Evolutionary conservation across 1,284 basidiomycete species (phyloP).

Genomic region (Meira miltonrushii): DNA sequence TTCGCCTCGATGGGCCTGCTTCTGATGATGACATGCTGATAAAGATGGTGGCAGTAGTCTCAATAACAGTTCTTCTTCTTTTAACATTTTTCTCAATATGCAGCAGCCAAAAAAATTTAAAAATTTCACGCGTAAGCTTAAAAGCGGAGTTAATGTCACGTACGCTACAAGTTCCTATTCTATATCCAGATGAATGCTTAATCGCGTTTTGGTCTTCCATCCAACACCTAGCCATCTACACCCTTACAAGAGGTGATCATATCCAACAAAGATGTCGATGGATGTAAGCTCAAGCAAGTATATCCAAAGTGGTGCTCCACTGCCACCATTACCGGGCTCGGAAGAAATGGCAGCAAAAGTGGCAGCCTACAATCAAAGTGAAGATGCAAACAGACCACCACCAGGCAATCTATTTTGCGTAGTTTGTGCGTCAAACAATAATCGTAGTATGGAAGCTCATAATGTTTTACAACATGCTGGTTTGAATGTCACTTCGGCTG

Average conservation of each 20-base stretch:
- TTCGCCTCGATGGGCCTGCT: not conserved
- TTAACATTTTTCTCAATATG: too few species aligned
- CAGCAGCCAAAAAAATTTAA: too few species aligned
- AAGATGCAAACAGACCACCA: not conserved
- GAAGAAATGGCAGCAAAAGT: not conserved
- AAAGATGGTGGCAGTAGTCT: too few species aligned
- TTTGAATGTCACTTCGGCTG: constrained; percentile 83
- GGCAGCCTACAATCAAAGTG: not conserved
- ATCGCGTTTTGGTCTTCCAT: too few species aligned
- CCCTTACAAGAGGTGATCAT: not conserved
- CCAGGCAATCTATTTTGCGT: constrained; percentile 71
- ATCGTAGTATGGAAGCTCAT: constrained; percentile 98
- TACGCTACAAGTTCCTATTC: too few species aligned
- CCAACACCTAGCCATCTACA: too few species aligned
- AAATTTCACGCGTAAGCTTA: too few species aligned
- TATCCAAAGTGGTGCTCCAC: constrained; percentile 4
- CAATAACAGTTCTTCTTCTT: too few species aligned
- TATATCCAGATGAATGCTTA: too few species aligned
- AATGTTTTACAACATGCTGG: constrained; percentile 74
- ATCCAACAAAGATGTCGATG: not conserved
- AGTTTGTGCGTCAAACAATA: constrained; percentile 89
- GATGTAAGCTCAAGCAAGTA: constrained; percentile 1
- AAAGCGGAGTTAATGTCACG: too few species aligned
- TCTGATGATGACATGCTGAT: not conserved
- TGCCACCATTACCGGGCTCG: constrained; percentile 2